Evolutionary conservation across 331 rosid species (phyloP).

Genomic region (Rhamnella rubrinervis): DNA sequence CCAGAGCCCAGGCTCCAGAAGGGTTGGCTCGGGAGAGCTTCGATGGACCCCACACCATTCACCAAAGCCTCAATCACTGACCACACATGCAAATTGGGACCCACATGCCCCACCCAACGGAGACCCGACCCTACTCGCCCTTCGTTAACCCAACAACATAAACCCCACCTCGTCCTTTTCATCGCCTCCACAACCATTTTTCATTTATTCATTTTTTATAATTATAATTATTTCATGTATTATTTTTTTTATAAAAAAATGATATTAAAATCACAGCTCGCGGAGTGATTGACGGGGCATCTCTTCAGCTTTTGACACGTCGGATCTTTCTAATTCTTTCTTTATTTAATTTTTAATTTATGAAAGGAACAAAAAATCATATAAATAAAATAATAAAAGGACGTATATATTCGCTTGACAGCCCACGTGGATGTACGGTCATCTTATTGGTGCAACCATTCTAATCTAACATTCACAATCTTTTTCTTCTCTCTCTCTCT

Average conservation of each 20-base stretch:
- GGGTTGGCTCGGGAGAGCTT: background rate
- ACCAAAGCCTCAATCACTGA: constrained; percentile 3
- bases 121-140: background rate
- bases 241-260: too few species aligned
- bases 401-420: background rate
- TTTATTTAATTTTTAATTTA: too few species aligned
- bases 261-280: background rate
- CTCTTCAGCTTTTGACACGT: constrained; percentile 5
- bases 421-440: constrained; percentile 12
- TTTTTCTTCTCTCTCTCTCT: background rate
- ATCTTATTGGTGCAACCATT: constrained; percentile 25
- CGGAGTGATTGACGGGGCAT: constrained; percentile 48
- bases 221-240: background rate
- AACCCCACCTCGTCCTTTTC: background rate
- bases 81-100: constrained; percentile 7
- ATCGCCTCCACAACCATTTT: background rate
- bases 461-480: background rate
- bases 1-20: background rate
- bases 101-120: background rate
- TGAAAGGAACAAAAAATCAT: background rate
- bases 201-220: background rate
- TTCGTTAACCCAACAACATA: background rate
- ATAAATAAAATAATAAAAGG: background rate
- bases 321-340: background rate
- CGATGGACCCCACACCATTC: background rate